Percentiles rank a stretch among this genome's conserved stretches.
phyloP scores from a whole-genome alignment of 169 alveolate genomes.

The Babesia ovata region DNA sequence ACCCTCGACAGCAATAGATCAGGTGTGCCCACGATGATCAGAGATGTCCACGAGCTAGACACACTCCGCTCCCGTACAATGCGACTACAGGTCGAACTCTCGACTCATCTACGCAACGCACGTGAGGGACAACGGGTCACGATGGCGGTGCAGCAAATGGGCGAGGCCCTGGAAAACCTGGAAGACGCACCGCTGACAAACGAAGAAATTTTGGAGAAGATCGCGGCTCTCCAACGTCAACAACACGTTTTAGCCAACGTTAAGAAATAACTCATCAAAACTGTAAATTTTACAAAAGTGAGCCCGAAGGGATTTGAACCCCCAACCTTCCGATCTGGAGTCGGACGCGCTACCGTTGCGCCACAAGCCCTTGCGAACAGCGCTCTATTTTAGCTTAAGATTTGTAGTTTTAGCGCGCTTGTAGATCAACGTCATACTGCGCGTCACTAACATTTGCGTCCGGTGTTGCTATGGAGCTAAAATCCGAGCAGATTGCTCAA shows the following conservation, averaged over 20 bases:
- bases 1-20: background rate
- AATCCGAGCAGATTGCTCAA: constrained; percentile 43
- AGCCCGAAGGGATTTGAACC: constrained; percentile 93
- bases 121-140: constrained; percentile 43
- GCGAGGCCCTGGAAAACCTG: constrained; percentile 9
- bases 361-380: constrained; percentile 81
- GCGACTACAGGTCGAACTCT: constrained; percentile 7
- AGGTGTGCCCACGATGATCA: constrained; percentile 9
- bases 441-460: background rate
- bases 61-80: background rate
- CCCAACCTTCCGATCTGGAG: constrained; percentile 94
- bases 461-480: constrained; percentile 48
- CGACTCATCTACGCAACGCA: constrained; percentile 29
- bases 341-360: constrained; percentile 95
- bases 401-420: background rate
- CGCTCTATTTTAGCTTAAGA: constrained; percentile 1
- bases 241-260: too few relatives aligned
- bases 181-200: constrained; percentile 45
- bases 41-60: constrained; percentile 19
- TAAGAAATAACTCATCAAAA: background rate
- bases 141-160: constrained; percentile 21
- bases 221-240: constrained; percentile 1
- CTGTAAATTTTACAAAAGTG: constrained; percentile 47
- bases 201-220: constrained; percentile 53
- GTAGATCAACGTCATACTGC: background rate